These are phyloP conservation scores for Kwoniella bestiolae DNA, from an alignment of 768 basidiomycete species.

Conservation along the genomic window DNA sequence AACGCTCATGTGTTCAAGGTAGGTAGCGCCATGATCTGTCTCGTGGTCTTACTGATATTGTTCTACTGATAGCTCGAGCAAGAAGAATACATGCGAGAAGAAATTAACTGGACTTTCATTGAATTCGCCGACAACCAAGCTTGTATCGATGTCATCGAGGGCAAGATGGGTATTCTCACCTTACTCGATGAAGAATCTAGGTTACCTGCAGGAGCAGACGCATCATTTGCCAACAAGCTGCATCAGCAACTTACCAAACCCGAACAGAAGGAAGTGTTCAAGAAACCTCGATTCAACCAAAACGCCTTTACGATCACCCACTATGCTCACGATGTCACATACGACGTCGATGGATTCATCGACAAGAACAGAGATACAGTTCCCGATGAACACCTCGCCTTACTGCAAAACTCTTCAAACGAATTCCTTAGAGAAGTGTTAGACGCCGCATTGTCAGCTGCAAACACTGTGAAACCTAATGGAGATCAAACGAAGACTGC, in stretches of 20 bases:
- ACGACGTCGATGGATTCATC: slow-evolving; percentile 96
- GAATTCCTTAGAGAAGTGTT: slow-evolving; percentile 92
- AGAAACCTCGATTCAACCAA: slow-evolving; percentile 98
- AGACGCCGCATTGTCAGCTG: slow-evolving; percentile 79
- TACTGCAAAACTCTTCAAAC: slow-evolving; percentile 85
- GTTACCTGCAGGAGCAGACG: slow-evolving; percentile 86
- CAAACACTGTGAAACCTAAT: slow-evolving; percentile 70
- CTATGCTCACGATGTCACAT: slow-evolving; percentile 97
- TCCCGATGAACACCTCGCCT: slow-evolving; percentile 92
- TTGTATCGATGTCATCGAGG: slow-evolving; percentile 98
- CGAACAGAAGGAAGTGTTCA: slow-evolving; percentile 84
- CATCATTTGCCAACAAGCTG: slow-evolving; percentile 90
- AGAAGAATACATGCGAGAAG: slow-evolving; percentile 97
- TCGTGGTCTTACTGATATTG: not conserved
- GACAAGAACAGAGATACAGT: slow-evolving; percentile 99
- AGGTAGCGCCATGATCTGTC: not conserved
- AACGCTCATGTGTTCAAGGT: slow-evolving; percentile 82
- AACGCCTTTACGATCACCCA: slow-evolving; percentile 97
- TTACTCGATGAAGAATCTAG: slow-evolving; percentile 98
- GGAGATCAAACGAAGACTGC: slow-evolving; percentile 67
- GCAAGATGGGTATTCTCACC: slow-evolving; percentile 90
- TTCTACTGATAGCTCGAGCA: slow-evolving; percentile 78
- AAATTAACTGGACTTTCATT: slow-evolving; percentile 99
- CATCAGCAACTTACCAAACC: slow-evolving; percentile 82
- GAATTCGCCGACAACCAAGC: slow-evolving; percentile 99